Base-by-base conservation (phyloP, 2,329 filamentous ascomycete genomes). In the Curvularia spicifera region DNA sequence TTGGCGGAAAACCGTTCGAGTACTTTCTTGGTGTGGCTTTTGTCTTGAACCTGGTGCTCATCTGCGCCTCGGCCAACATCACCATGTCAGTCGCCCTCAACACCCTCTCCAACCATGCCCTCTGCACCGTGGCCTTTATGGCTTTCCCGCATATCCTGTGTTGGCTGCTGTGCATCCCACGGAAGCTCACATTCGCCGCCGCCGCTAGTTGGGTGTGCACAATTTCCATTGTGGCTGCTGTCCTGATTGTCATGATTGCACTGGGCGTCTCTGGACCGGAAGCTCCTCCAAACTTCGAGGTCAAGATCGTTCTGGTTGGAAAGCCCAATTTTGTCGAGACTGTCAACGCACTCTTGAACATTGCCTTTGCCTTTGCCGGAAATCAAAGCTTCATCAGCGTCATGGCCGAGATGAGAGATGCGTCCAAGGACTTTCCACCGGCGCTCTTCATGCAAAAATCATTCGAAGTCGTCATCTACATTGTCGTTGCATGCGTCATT, bases 371-470 rank as follows among this genome's bases (percentile, higher is more conserved):
- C 42, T 91, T 89, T 78, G 78, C 76, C 43, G 86, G 86, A 31
- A 86, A 89, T 70, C 85, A 87, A 22, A 86, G 85, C 63, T 90
- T 89, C 77, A 89, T 89, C 74, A 83, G 80, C 58, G 83, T 90
- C 71, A 87, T 89, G 71, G 82, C 83, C 39, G 88, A 90, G 72
- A 81, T 90, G 75, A 81, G 84, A 68, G 79, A 85, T 50, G 86
- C 87, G 0, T 57, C 64, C 18, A 76, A 78, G 51, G 83, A 87
- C 66, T 89, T 85, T 71, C 80, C 83, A 37, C 87, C 87, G 65
- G 84, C 87, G 5, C 82, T 91, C 57, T 81, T 82, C 70, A 82
- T 89, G 20, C 70, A 71, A 37, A 71, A 73, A 43, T 85, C 88
- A 68, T 78, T 82, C 35, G 79, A 82, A 57, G 85, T 89, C 51